Conservation (phyloP, 73 alveolate species). For the Paramecium sexaurelia region DNA sequence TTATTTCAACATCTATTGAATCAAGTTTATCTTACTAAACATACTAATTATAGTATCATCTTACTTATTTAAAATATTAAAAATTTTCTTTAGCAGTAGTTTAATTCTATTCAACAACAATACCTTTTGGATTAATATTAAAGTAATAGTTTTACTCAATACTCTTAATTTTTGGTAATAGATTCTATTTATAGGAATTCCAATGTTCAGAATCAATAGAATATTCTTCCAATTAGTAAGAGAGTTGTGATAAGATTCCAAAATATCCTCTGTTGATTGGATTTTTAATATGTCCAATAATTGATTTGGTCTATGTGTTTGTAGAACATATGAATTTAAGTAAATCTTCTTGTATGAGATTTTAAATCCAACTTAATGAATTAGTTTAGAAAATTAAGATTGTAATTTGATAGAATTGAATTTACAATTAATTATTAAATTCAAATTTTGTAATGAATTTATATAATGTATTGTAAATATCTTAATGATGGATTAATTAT, state of each 20-base stretch:
- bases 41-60: neutral
- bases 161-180: neutral
- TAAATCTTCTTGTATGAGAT: neutral
- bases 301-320: neutral
- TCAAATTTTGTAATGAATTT: neutral
- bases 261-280: neutral
- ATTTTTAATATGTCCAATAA: neutral
- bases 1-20: neutral
- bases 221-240: neutral
- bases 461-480: neutral
- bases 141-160: neutral
- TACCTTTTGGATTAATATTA: neutral
- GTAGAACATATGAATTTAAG: neutral
- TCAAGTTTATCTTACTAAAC: neutral
- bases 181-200: neutral
- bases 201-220: neutral
- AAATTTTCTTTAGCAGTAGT: neutral
- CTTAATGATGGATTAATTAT: neutral
- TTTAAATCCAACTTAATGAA: neutral
- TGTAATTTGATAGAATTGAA: neutral
- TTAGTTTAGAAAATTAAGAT: neutral
- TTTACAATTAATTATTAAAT: neutral
- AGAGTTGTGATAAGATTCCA: slow-evolving; percentile 3
- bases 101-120: neutral
- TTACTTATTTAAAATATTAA: neutral